Evolutionary conservation across 306 rosid species (phyloP).

Genomic region (Aeschynomene evenia): DNA sequence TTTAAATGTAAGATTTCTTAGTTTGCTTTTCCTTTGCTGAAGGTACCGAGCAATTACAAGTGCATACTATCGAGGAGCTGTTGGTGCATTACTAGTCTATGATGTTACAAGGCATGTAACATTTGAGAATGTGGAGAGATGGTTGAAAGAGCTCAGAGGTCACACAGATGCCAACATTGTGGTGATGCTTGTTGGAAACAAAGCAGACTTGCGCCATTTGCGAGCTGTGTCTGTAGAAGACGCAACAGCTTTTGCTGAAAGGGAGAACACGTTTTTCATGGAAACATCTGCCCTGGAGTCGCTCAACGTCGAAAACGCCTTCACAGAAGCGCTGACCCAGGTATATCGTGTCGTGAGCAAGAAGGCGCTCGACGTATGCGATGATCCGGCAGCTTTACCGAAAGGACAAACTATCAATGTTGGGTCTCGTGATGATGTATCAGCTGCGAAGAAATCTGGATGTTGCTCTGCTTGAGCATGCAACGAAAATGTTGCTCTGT

Average conservation of each 20-base stretch:
- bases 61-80: constrained; percentile 80
- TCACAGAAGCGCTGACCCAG: constrained; percentile 69
- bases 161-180: constrained; percentile 83
- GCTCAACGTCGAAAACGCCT: constrained; percentile 68
- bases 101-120: constrained; percentile 81
- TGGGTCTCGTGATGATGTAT: constrained; percentile 67
- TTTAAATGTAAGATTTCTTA: constrained; percentile 1
- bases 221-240: constrained; percentile 67
- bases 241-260: constrained; percentile 56
- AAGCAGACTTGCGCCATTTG: constrained; percentile 76
- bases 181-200: constrained; percentile 78
- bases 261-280: constrained; percentile 68
- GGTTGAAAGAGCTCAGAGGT: constrained; percentile 86
- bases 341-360: constrained; percentile 62
- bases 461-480: constrained; percentile 58
- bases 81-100: constrained; percentile 82
- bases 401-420: constrained; percentile 67
- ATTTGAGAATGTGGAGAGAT: constrained; percentile 77
- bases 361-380: constrained; percentile 71
- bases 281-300: constrained; percentile 86
- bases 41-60: constrained; percentile 90
- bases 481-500: constrained; percentile 12
- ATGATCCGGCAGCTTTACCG: constrained; percentile 77
- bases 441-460: constrained; percentile 67
- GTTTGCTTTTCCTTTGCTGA: constrained; percentile 1